phyloP scores from a whole-genome alignment of 2,329 filamentous ascomycete species.

The Sordariomycetes sp. region DNA sequence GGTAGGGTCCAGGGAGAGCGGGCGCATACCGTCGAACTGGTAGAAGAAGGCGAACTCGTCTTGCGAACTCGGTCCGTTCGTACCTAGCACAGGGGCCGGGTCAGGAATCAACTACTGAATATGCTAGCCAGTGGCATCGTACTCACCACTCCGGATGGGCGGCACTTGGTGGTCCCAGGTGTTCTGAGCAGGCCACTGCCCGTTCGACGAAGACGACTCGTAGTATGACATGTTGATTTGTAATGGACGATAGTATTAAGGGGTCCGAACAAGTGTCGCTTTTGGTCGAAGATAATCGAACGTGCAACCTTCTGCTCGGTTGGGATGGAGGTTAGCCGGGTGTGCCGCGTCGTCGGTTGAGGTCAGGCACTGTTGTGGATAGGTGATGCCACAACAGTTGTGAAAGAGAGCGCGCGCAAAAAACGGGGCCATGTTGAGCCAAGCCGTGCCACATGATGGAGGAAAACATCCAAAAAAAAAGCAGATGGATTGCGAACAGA shows the following conservation, averaged over 20 bases:
- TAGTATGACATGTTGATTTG: conserved; percentile 27
- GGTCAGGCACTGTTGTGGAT: not conserved
- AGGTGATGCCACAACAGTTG: not conserved
- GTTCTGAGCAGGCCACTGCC: conserved; percentile 23
- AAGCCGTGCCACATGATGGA: too few relatives aligned
- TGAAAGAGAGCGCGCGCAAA: not conserved
- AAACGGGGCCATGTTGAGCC: not conserved
- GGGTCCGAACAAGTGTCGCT: not conserved
- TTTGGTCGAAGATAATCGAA: not conserved
- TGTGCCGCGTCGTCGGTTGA: not conserved
- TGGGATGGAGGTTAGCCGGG: not conserved
- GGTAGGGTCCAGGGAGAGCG: not conserved
- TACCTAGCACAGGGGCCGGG: conserved; percentile 36
- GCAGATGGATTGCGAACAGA: not conserved
- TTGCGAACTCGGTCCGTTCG: conserved; percentile 59
- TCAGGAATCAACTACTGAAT: conserved; percentile 1
- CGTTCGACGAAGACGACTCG: conserved; percentile 18
- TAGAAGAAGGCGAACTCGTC: conserved; percentile 75
- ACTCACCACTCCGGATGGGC: conserved; percentile 20
- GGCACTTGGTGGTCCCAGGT: conserved; percentile 33
- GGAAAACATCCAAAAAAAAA: not conserved
- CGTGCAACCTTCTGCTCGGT: not conserved
- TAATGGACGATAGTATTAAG: not conserved
- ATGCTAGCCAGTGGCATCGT: conserved; percentile 2
- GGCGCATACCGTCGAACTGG: conserved; percentile 74